A percentile compares a stretch with the other conserved stretches of the same genome.
Conservation (phyloP, 257 asterid genomes). For the Solanum commersonii region DNA sequence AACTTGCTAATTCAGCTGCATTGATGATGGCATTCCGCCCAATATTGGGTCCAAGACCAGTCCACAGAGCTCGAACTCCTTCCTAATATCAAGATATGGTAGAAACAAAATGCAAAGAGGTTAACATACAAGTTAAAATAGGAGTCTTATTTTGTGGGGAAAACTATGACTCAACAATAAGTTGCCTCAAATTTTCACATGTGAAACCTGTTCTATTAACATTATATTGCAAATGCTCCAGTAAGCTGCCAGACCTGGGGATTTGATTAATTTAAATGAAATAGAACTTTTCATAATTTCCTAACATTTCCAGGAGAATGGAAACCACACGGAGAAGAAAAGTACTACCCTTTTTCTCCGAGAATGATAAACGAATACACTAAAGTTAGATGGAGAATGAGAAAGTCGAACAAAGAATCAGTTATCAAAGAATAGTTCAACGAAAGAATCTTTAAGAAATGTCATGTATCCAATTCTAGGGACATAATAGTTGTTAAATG, state of each 20-base stretch:
- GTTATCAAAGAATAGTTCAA: background rate
- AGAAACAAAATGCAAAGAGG: background rate
- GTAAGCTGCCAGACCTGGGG: background rate
- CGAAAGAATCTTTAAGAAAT: background rate
- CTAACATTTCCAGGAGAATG: background rate
- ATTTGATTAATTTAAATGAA: background rate
- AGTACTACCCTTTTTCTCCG: background rate
- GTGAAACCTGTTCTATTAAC: background rate
- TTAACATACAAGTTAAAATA: background rate
- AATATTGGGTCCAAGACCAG: constrained; percentile 91
- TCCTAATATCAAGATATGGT: constrained; percentile 34
- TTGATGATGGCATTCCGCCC: constrained; percentile 97
- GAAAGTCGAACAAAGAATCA: constrained; percentile 1
- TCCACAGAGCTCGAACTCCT: constrained; percentile 81
- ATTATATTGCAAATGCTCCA: background rate
- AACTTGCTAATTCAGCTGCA: constrained; percentile 96
- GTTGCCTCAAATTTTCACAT: background rate
- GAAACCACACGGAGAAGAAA: background rate
- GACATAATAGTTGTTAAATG: background rate
- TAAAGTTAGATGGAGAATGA: background rate
- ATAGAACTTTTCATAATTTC: background rate
- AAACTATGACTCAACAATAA: background rate
- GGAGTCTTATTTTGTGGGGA: background rate
- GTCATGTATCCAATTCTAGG: background rate
- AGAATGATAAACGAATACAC: background rate